phyloP scores from a whole-genome alignment of 345 rosid species.

The Punica granatum region DNA sequence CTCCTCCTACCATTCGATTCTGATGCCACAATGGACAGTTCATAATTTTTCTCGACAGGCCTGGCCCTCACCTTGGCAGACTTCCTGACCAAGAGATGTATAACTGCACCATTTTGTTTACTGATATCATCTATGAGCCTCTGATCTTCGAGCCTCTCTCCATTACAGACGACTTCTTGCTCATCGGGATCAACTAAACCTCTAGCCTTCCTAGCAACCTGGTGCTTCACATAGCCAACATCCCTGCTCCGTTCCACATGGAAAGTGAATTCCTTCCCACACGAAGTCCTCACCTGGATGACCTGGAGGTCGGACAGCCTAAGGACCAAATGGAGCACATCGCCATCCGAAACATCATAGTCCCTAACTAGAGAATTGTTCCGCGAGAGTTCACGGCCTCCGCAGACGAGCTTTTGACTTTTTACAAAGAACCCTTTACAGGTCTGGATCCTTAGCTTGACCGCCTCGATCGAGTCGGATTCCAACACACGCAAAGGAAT shows the following conservation, averaged over 20 bases:
- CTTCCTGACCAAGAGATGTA: conserved; percentile 53
- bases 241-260: conserved; percentile 53
- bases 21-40: conserved; percentile 51
- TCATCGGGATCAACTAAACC: conserved; percentile 46
- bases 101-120: conserved; percentile 38
- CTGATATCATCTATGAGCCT: conserved; percentile 52
- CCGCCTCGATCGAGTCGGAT: conserved; percentile 61
- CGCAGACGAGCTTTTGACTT: conserved; percentile 67
- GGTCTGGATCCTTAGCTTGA: conserved; percentile 62
- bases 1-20: conserved; percentile 15
- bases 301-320: conserved; percentile 65
- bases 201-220: conserved; percentile 40
- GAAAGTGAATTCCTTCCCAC: conserved; percentile 52
- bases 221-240: conserved; percentile 61
- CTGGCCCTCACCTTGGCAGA: conserved; percentile 51
- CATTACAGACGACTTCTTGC: conserved; percentile 58
- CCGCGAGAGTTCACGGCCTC: conserved; percentile 61
- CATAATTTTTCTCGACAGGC: conserved; percentile 60
- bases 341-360: conserved; percentile 60
- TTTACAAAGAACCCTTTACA: conserved; percentile 58
- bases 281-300: conserved; percentile 44
- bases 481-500: conserved; percentile 51
- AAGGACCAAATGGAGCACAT: conserved; percentile 68
- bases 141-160: conserved; percentile 59
- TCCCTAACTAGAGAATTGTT: conserved; percentile 61